These are phyloP conservation scores for Botrytis pseudocinerea DNA, from an alignment of 2,329 filamentous ascomycete species.

Conservation along the genomic window DNA sequence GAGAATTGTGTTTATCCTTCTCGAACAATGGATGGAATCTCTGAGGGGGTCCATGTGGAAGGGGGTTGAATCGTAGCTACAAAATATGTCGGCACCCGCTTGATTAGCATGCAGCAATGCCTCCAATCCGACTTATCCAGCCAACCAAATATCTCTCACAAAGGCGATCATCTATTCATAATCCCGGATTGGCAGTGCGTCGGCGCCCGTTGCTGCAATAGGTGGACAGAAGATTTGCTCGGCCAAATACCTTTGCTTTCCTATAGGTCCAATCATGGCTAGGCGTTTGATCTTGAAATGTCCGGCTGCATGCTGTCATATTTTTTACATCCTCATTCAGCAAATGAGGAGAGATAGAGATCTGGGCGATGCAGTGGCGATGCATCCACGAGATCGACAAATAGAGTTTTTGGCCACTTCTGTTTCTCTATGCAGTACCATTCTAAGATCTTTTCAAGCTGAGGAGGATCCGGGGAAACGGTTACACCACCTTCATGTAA, in stretches of 20 bases:
- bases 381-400: constrained; percentile 6
- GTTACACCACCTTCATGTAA: constrained; percentile 2
- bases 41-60: constrained; percentile 3
- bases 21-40: constrained; percentile 16
- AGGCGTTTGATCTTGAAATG: background rate
- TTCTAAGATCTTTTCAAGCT: constrained; percentile 2
- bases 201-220: background rate
- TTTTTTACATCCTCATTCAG: background rate
- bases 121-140: background rate
- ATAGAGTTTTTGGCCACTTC: background rate
- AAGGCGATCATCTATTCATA: constrained; percentile 18
- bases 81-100: constrained; percentile 12
- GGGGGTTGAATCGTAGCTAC: background rate
- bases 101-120: constrained; percentile 6
- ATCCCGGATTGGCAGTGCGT: constrained; percentile 26
- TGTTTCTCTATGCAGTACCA: background rate
- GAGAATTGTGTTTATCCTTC: background rate
- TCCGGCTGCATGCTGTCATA: constrained; percentile 14
- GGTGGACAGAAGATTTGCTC: background rate
- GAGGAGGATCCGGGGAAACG: constrained; percentile 15
- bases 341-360: constrained; percentile 2
- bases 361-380: constrained; percentile 10
- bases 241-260: background rate
- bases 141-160: constrained; percentile 14
- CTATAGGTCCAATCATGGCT: constrained; percentile 7